These are phyloP conservation scores for Teratosphaeria epicoccoides DNA, from an alignment of 2,329 filamentous ascomycete species.

Conservation along the genomic window DNA sequence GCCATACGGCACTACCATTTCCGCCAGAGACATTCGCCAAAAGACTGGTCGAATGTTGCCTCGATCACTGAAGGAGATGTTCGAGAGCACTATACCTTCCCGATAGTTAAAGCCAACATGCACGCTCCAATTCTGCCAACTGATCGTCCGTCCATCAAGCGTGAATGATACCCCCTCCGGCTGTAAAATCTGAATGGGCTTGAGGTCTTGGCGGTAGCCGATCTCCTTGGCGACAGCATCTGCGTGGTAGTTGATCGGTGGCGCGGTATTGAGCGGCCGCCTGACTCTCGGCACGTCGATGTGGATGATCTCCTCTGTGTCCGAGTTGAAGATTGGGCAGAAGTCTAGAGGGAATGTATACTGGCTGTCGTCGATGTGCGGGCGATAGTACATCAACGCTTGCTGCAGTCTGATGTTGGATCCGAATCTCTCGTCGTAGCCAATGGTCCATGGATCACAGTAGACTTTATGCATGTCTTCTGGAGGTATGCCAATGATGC, in stretches of 20 bases:
- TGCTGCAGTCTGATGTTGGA: conserved; percentile 72
- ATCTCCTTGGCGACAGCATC: conserved; percentile 60
- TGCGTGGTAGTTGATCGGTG: conserved; percentile 70
- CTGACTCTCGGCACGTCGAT: conserved; percentile 75
- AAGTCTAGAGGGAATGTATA: conserved; percentile 90
- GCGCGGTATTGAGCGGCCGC: conserved; percentile 59
- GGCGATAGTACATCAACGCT: conserved; percentile 90
- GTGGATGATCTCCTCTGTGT: conserved; percentile 65
- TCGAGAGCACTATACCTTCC: conserved; percentile 81
- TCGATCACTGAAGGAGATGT: conserved; percentile 83
- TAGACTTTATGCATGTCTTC: conserved; percentile 93
- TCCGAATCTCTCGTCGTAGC: conserved; percentile 83
- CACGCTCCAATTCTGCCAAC: conserved; percentile 90
- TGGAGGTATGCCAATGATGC: conserved; percentile 65
- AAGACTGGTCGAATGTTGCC: conserved; percentile 66
- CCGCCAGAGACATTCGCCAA: conserved; percentile 77
- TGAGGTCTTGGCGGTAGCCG: conserved; percentile 68
- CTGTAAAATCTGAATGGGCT: conserved; percentile 79
- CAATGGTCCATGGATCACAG: conserved; percentile 94
- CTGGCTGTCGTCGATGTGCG: conserved; percentile 73
- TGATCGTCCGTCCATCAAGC: conserved; percentile 60
- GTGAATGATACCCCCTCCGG: conserved; percentile 82
- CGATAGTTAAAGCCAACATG: conserved; percentile 93
- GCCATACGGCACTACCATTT: conserved; percentile 90
- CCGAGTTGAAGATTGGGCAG: conserved; percentile 79